A percentile compares a stretch with the other conserved stretches of the same genome.
These are phyloP conservation scores for Lunularia cruciata DNA, from an alignment of 225 moss, liverwort and hornwort genomes.

Conservation along the genomic window DNA sequence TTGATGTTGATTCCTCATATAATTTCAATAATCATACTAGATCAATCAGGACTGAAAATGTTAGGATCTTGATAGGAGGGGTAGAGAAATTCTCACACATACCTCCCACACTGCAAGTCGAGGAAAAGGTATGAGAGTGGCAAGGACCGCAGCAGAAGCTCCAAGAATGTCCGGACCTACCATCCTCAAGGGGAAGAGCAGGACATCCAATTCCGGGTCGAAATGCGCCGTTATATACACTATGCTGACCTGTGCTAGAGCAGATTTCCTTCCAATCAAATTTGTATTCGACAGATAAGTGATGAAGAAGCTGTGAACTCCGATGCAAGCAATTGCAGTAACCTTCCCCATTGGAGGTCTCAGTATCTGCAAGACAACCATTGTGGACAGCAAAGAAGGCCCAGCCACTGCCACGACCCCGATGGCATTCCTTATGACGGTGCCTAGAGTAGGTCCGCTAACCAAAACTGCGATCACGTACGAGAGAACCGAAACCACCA, in stretches of 20 bases:
- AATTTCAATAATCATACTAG: too few relatives aligned
- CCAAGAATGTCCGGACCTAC: constrained; percentile 22
- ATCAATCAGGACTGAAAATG: too few relatives aligned
- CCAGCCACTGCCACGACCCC: constrained; percentile 20
- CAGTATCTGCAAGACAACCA: constrained; percentile 28
- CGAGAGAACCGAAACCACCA: constrained; percentile 27
- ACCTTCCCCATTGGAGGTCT: constrained; percentile 31
- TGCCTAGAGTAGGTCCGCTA: constrained; percentile 34
- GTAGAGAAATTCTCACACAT: too few relatives aligned
- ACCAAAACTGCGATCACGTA: constrained; percentile 29
- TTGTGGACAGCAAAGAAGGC: constrained; percentile 22
- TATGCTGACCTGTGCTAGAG: constrained; percentile 32
- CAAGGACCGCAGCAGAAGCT: constrained; percentile 22
- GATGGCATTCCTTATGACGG: constrained; percentile 30
- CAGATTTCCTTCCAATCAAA: constrained; percentile 29
- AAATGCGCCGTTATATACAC: constrained; percentile 35
- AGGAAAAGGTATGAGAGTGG: constrained; percentile 35
- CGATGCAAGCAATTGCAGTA: constrained; percentile 32
- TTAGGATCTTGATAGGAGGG: too few relatives aligned
- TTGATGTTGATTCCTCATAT: too few relatives aligned
- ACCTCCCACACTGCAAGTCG: constrained; percentile 38
- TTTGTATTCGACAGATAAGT: constrained; percentile 35
- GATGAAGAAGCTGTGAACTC: constrained; percentile 26
- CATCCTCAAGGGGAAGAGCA: constrained; percentile 33
- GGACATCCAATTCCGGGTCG: constrained; percentile 19